Base-by-base conservation (phyloP, 495 filamentous ascomycete species). In the Copromyces sp. region DNA sequence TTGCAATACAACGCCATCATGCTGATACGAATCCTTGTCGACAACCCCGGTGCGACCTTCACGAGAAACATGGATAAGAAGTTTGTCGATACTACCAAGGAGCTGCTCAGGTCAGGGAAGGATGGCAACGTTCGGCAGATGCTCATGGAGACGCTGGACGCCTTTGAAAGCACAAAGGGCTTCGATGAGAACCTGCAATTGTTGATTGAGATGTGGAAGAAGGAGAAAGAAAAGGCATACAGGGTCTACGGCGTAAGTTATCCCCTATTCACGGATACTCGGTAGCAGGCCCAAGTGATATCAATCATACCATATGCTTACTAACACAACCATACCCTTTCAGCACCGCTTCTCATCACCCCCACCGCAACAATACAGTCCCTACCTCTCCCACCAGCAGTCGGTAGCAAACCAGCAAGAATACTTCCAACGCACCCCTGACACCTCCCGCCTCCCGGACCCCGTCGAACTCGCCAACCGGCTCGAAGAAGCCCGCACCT, bases 1-100 rank as follows among this genome's bases (percentile, higher is more conserved):
- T 88, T 89, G 45, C 95, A 98, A 82, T 98, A 97, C 85, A 98
- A 98, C 83, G 91, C 92, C 70, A 91, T 98, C 76, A 99, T 98
- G 96, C 86, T 99, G 69, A 87, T 94, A 71, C 90, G 95, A 47
- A 99, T 99, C 78, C 85, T 99, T 41, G 85, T 87, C 71, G 94
- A 98, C 79, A 98, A 99, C 80, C 95, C 95, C 0, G 96, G 95
- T 35, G 86, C 84, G 72, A 93, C 89, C 17, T 98, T 99, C 79
- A 95, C 94, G 11, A 86, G 90, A 71, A 94, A 97, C 78, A 77
- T 98, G 9, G 95, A 97, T 78, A 81, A 83, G 68, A 94, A 94
- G 75, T 98, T 98, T 77, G 85, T 90, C 38, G 81, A 88, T 38
- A 87, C 89, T 1, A 81, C 93, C 68, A 95, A 96, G 82, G 90